Evolutionary conservation across 306 rosid species (phyloP).

Genomic region (Cajanus cajan): DNA sequence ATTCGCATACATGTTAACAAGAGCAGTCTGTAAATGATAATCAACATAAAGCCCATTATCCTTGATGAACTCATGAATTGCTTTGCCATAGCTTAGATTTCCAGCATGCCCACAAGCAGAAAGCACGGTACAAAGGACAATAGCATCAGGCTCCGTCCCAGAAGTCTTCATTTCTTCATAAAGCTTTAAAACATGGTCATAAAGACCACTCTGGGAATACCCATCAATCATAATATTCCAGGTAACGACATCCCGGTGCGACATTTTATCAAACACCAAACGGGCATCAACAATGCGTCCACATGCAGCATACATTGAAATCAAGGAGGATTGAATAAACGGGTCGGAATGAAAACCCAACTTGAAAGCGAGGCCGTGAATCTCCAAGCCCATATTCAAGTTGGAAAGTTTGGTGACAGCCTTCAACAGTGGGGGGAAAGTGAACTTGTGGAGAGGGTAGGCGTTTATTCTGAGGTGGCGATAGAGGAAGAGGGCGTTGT

Average conservation of each 20-base stretch:
- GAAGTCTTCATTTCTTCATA: constrained; percentile 74
- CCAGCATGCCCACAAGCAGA: constrained; percentile 63
- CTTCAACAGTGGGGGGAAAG: constrained; percentile 75
- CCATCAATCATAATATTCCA: constrained; percentile 89
- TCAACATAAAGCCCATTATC: constrained; percentile 18
- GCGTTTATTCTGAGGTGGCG: constrained; percentile 49
- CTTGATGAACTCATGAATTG: constrained; percentile 36
- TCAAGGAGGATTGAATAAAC: constrained; percentile 68
- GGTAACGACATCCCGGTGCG: constrained; percentile 63
- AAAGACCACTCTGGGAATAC: constrained; percentile 66
- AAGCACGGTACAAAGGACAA: constrained; percentile 62
- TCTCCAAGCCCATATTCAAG: constrained; percentile 56
- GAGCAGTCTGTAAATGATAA: constrained; percentile 58
- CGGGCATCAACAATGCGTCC: constrained; percentile 67
- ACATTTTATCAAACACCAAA: constrained; percentile 78
- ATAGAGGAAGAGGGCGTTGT: constrained; percentile 55
- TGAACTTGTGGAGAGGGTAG: constrained; percentile 50
- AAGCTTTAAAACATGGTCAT: constrained; percentile 53
- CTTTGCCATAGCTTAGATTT: constrained; percentile 40
- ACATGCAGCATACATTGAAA: constrained; percentile 63
- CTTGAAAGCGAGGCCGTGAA: constrained; percentile 68
- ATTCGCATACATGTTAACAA: constrained; percentile 66
- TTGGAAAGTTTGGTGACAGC: constrained; percentile 55
- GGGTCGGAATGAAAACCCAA: constrained; percentile 70
- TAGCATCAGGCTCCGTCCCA: constrained; percentile 51